Percentiles rank a stretch among this genome's conserved stretches.
Conservation (phyloP, 2,329 filamentous ascomycete species). For the Hypomyces rosellus region DNA sequence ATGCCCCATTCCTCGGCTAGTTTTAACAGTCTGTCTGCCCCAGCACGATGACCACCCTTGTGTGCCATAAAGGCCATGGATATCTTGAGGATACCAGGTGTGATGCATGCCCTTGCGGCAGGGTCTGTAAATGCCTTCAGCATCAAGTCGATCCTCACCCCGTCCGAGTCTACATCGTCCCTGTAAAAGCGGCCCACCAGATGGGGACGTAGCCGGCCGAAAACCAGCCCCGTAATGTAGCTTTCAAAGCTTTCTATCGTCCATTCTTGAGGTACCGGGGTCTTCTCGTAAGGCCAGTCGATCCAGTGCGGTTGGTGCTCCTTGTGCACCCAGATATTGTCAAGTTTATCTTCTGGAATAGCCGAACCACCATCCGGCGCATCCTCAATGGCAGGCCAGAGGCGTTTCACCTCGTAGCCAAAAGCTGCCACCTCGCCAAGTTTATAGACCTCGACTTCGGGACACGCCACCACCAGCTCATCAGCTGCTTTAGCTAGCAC, state of each 20-base stretch:
- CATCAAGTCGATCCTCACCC: slow-evolving; percentile 33
- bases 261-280: slow-evolving; percentile 35
- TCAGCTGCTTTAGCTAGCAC: slow-evolving; percentile 28
- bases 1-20: slow-evolving; percentile 31
- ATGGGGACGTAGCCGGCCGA: slow-evolving; percentile 29
- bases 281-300: slow-evolving; percentile 30
- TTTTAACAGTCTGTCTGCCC: slow-evolving; percentile 30
- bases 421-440: slow-evolving; percentile 30
- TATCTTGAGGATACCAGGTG: slow-evolving; percentile 35
- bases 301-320: slow-evolving; percentile 26
- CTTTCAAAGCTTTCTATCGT: slow-evolving; percentile 33
- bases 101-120: slow-evolving; percentile 27
- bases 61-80: slow-evolving; percentile 37
- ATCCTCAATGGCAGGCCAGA: slow-evolving; percentile 30
- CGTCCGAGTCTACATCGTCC: slow-evolving; percentile 30
- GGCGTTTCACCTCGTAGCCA: slow-evolving; percentile 29
- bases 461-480: slow-evolving; percentile 25
- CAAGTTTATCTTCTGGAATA: slow-evolving; percentile 15
- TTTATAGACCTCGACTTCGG: slow-evolving; percentile 28
- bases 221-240: slow-evolving; percentile 38
- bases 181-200: slow-evolving; percentile 31
- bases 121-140: slow-evolving; percentile 33
- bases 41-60: slow-evolving; percentile 28
- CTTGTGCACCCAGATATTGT: slow-evolving; percentile 30
- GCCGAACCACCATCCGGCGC: slow-evolving; percentile 20